Conservation (phyloP, 2,329 filamentous ascomycete species). For the Sporothrix sp. region DNA sequence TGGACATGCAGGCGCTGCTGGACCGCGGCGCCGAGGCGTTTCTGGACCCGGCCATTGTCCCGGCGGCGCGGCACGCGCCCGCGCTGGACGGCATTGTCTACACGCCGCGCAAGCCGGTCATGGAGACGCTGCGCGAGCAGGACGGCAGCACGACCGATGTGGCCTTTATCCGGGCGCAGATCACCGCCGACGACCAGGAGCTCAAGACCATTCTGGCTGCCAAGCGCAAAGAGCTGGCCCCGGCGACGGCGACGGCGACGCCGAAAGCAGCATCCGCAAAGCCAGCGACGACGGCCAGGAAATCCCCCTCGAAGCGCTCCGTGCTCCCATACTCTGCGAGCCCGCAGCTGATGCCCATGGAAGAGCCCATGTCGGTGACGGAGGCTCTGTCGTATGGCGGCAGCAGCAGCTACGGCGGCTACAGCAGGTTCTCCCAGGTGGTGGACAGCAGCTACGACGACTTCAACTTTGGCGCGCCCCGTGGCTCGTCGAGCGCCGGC, state of each 20-base stretch:
- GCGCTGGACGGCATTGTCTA: constrained; percentile 56
- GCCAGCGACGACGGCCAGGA: background rate
- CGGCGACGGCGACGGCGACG: background rate
- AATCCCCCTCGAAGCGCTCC: constrained; percentile 15
- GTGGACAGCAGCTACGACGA: constrained; percentile 17
- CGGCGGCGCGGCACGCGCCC: constrained; percentile 43
- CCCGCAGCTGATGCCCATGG: constrained; percentile 30
- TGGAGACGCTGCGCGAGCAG: constrained; percentile 55
- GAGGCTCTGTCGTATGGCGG: constrained; percentile 24
- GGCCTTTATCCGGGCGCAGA: constrained; percentile 74
- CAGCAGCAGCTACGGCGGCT: background rate
- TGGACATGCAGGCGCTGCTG: constrained; percentile 75
- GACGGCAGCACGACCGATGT: constrained; percentile 32
- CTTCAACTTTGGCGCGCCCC: background rate
- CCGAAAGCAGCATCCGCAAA: background rate
- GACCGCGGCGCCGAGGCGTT: constrained; percentile 58
- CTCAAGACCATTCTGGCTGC: constrained; percentile 62
- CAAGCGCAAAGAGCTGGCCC: constrained; percentile 30
- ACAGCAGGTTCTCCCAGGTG: constrained; percentile 7
- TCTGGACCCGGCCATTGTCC: constrained; percentile 56
- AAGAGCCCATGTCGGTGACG: constrained; percentile 28
- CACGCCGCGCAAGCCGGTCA: constrained; percentile 63
- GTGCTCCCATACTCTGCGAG: constrained; percentile 30
- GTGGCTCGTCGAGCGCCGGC: background rate
- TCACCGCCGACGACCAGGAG: constrained; percentile 63